Evolutionary conservation across 2,329 filamentous ascomycete species (phyloP), one percentile per base, ranked within the genome.

Genomic region (Colletotrichum horii): DNA sequence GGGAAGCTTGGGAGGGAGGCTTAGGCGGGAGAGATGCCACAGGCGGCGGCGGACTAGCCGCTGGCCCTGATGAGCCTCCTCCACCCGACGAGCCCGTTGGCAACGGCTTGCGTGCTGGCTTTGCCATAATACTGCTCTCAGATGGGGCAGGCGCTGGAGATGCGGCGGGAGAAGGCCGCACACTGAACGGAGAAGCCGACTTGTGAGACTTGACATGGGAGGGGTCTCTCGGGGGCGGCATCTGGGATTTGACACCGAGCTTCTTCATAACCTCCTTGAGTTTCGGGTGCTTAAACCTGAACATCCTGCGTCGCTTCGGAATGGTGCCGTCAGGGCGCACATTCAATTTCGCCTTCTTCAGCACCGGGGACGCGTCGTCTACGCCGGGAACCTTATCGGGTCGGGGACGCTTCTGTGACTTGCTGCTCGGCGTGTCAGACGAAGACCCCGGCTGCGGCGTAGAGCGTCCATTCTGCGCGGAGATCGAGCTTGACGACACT

Each of bases 301-400:
- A 82, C n/a, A 87, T 82, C 75, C 81, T 84, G 75, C 82, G 84
- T 38, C 76, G 70, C 43, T 76, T 75, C 2, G 80, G 78, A 8
- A 77, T 71, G 4, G 78, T 76, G 28, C 70, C 73, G 19, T 78
- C 78, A 3, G 79, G 74, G 16, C 85, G 83, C 8, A 82, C 19
- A 26, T 58, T 71, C 19, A 78, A 80, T 79, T 86, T 87, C 6
- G 84, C 82, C 15, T 85, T 82, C 79, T 87, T 87, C 1, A 84
- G 80, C 30, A 81, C 82, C 2, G 85, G 85, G 2, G 80, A 80
- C 6, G 79, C 77, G 30, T 79, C 78, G 48, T 85, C 84, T 6
- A 83, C 78, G 22, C 79, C 78, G 28, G 84, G 83, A 5, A 83
- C 81, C 71, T 84, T 85, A 16, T 86, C 85, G 38, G 84, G 80